Conservation (phyloP, 208 protist species). For the Cochliopodium minus region DNA sequence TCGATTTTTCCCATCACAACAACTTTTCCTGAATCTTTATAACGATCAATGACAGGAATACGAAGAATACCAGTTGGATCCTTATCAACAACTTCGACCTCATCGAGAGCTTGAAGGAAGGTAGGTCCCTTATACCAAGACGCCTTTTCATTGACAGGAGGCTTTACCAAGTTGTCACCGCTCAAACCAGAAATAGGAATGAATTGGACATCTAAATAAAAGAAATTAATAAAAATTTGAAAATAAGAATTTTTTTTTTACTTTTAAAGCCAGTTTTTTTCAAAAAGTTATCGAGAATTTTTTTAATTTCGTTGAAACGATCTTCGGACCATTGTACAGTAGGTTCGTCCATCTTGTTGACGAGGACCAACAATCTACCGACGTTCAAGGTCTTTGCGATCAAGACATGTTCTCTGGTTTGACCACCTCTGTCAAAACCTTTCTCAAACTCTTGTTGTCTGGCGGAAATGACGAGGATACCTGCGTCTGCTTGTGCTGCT, state of each 20-base stretch:
- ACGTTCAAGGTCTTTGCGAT: conserved; percentile 93
- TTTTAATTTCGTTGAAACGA: conserved; percentile 78
- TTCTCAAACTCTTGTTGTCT: conserved; percentile 95
- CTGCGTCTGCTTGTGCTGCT: conserved; percentile 90
- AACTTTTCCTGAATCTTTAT: conserved; percentile 78
- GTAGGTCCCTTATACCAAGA: conserved; percentile 62
- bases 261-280: conserved; percentile 68
- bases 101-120: conserved; percentile 70
- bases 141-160: conserved; percentile 39
- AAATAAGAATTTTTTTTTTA: conserved; percentile 50
- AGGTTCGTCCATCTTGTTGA: conserved; percentile 99
- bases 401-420: conserved; percentile 95
- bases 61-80: conserved; percentile 58
- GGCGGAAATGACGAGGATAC: conserved; percentile 91
- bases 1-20: conserved; percentile 81
- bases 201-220: conserved; percentile 55
- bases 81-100: conserved; percentile 49
- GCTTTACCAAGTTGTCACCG: conserved; percentile 72
- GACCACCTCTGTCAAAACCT: conserved; percentile 92
- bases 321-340: conserved; percentile 76
- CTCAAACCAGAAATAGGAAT: conserved; percentile 82
- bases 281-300: conserved; percentile 82
- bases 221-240: neutral
- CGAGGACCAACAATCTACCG: conserved; percentile 78
- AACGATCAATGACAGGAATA: conserved; percentile 73